phyloP scores from a whole-genome alignment of 2,329 filamentous ascomycete genomes.

The Onygena corvina region DNA sequence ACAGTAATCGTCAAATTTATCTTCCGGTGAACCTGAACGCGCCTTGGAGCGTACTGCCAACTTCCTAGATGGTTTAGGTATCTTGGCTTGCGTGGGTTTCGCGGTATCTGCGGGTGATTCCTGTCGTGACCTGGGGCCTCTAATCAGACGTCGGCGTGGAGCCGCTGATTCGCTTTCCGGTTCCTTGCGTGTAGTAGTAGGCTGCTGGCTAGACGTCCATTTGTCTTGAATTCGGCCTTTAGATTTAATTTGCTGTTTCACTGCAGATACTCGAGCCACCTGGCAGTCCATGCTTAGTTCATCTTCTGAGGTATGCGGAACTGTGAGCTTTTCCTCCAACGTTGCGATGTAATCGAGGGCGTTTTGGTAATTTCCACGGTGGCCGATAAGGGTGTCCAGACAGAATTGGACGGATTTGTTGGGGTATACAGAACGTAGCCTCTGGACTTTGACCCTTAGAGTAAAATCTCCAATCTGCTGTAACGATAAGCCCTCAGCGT shows the following conservation, averaged over 20 bases:
- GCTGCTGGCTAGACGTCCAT: constrained; percentile 39
- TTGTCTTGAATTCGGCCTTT: constrained; percentile 48
- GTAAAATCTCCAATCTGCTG: constrained; percentile 42
- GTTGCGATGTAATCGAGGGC: constrained; percentile 39
- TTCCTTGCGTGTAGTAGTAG: background rate
- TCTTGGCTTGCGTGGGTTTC: background rate
- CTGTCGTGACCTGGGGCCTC: constrained; percentile 22
- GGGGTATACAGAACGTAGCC: constrained; percentile 41
- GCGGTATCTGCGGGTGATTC: background rate
- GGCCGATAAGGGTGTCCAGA: constrained; percentile 39
- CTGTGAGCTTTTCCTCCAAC: constrained; percentile 25
- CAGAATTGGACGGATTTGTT: constrained; percentile 37
- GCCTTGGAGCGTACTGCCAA: constrained; percentile 40
- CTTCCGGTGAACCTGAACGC: constrained; percentile 27
- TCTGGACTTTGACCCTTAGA: constrained; percentile 40
- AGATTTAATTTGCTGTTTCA: constrained; percentile 44
- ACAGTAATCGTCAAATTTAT: constrained; percentile 34
- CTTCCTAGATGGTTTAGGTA: constrained; percentile 24
- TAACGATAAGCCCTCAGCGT: constrained; percentile 31
- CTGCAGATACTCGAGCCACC: constrained; percentile 21
- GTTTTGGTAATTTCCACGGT: constrained; percentile 44
- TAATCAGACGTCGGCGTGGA: constrained; percentile 28
- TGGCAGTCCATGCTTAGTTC: constrained; percentile 25
- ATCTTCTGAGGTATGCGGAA: constrained; percentile 31
- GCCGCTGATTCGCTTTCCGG: constrained; percentile 16